These are phyloP conservation scores for Fusarium sp. DNA, from an alignment of 2,329 filamentous ascomycete species.

Conservation along the genomic window DNA sequence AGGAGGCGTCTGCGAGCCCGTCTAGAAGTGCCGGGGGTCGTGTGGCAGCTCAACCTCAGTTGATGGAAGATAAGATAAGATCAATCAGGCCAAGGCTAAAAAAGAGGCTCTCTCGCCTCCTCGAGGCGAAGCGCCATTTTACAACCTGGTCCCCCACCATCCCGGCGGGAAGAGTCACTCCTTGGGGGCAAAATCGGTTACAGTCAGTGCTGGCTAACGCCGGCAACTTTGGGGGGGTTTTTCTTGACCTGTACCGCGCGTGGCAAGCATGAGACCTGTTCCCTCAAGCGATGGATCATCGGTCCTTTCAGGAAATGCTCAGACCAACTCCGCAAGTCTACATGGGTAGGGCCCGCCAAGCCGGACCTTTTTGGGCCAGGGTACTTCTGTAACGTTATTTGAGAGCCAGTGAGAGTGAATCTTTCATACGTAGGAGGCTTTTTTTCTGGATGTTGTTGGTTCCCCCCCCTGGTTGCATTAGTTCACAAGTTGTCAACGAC, in stretches of 20 bases:
- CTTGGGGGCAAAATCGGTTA: not conserved
- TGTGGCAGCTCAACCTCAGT: not conserved
- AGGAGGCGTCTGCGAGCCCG: not conserved
- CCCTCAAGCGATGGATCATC: not conserved
- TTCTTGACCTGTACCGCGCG: not conserved
- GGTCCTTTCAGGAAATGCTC: constrained; percentile 1
- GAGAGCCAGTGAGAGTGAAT: not conserved
- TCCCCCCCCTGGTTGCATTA: not conserved
- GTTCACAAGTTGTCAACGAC: not conserved
- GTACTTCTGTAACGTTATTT: not conserved
- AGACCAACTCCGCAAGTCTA: constrained; percentile 2
- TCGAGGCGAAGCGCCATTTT: not conserved
- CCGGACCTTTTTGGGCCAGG: constrained; percentile 1
- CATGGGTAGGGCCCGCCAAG: not conserved
- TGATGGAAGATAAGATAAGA: constrained; percentile 8
- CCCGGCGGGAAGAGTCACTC: not conserved
- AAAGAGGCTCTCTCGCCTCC: not conserved
- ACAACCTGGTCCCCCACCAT: too few species aligned
- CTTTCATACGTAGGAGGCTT: not conserved
- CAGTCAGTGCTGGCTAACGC: not conserved
- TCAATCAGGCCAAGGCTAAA: not conserved
- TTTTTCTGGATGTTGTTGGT: not conserved
- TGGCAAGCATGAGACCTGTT: not conserved
- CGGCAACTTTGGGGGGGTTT: not conserved
- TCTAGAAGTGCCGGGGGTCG: not conserved